Evolutionary conservation across 352 stramenopile species (phyloP), one percentile per base, ranked within the genome.

Genomic region (Phytophthora melonis): DNA sequence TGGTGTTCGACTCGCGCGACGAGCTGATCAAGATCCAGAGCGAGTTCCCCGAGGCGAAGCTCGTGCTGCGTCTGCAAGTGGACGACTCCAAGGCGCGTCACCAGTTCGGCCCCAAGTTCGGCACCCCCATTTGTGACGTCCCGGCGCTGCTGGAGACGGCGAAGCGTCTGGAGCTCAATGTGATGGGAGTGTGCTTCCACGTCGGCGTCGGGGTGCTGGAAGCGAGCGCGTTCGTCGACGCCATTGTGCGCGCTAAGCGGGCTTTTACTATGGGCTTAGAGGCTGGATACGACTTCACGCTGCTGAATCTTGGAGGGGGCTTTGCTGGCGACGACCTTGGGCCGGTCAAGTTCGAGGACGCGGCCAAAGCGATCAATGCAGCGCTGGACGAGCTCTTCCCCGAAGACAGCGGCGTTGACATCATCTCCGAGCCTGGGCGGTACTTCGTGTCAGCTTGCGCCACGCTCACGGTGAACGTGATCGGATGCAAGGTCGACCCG

Each of bases 371-470:
- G 14, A 74, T 94, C 36, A 86, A 87, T 9, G 41, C 34, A 1
- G 72, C 78, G 19, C 70, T 93, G 16, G 71, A 83, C 23, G 53
- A 81, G 41, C 74, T 84, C 56, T 93, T 93, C 45, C 74, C 81
- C 0, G 63, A 74, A 58, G 60, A 71, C 4, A 72, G 68, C 14
- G 70, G 79, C 19, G 80, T 97, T 27, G 75, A 77, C 3, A 75
- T 98, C 58, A 98, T 98, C 70, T 95, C 89, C 10, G 93, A 98
- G 70, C 93, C 93, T 8, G 93, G 93, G 5, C 82, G 93, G 8
- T 98, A 96, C 77, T 94, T 98, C 39, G 93, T 88, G 18, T 86
- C 81, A 1, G 69, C 77, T 0, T 85, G 93, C 14, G 83, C 89
- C 19, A 94, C 88, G 25, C 74, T 98, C 3, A 84, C 86, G 34